Base-by-base conservation (phyloP, 2,329 filamentous ascomycete species). In the Pseudomassariella vexata region DNA sequence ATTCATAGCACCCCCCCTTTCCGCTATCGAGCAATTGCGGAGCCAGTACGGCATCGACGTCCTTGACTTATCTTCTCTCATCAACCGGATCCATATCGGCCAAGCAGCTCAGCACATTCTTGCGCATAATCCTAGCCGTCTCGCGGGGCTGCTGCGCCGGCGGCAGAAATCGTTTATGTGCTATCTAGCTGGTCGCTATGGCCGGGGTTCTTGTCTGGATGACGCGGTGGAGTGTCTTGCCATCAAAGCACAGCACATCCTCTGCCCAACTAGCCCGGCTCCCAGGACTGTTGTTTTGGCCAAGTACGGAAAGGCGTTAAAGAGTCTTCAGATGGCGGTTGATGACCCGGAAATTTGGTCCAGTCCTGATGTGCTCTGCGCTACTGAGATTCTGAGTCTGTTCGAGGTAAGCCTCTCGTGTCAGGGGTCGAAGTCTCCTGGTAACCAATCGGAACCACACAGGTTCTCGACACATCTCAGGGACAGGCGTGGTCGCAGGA, bases 331-430 rank as follows among this genome's bases (percentile, higher is more conserved):
- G 14, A 17, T 29, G 3, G 36, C 36, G 3, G 32, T 38, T n/a
- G 25, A 38, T 16, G 21, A 34, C 17, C 7, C 9, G 6, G 24
- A 20, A 10, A 19, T 25, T 18, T 32, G 28, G 28, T 7, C 21
- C 21, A 28, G 29, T 9, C 20, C 40, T n/a, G 30, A 37, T 15
- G 36, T 39, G 18, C 27, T 43, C n/a, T 34, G 35, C 10, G 32
- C 40, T 12, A 34, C 41, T 6, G 36, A 41, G 19, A 27, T 43
- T 14, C 24, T 43, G 19, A 39, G 33, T 20, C 22, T 43, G 23
- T 43, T 28, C 21, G 40, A 40, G 40, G 38, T 41, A 20, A 21
- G 38, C 30, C n/a, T n/a, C n/a, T n/a, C n/a, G n/a, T n/a, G n/a
- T n/a, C n/a, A n/a, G n/a, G n/a, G n/a, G n/a, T n/a, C n/a, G n/a